Evolutionary conservation across 495 filamentous ascomycete genomes (phyloP), one percentile per base, ranked within the genome.

Genomic region (Penicillium desertorum): DNA sequence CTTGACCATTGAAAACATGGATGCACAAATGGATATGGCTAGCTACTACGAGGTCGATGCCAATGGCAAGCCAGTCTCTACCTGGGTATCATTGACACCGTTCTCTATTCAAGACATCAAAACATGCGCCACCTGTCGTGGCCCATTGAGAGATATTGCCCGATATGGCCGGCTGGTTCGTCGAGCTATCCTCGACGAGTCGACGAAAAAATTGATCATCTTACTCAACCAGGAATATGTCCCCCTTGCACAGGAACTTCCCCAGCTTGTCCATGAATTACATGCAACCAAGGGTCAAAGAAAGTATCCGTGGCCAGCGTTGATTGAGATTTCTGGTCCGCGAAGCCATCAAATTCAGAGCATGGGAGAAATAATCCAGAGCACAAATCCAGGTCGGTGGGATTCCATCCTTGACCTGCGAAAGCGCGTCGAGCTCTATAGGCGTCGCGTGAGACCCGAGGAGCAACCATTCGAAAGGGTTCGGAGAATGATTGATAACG

Each of bases 101-200:
- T 84, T 86, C 60, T 83, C 80, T 1, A 73, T 74, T 23, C 69
- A 70, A 17, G 76, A 77, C 47, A 69, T 86, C 29, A 85, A 83
- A 56, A 76, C 66, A 5, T 91, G 87, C 69, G 83, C 87, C 3
- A 75, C 58, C 3, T 93, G 88, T 62, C 81, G 86, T 9, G 79
- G 80, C 0, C 79, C 86, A 4, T 71, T 92, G 23, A 75, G 85
- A 20, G 76, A 80, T 45, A 77, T 90, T 52, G 70, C 85, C 10
- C 72, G 88, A 16, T 91, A 92, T 62, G 81, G 85, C 29, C 79
- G 87, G 20, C 81, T 91, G 7, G 78, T 88, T 27, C 78, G 83
- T 36, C 78, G 83, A 4, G 87, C 80, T 5, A 66, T 83, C 46
- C 70, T 92, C 2, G 85, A 91, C 51, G 85, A 89, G 63, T 72